phyloP scores from a whole-genome alignment of 2,329 filamentous ascomycete species.

The Nectriaceae sp. region DNA sequence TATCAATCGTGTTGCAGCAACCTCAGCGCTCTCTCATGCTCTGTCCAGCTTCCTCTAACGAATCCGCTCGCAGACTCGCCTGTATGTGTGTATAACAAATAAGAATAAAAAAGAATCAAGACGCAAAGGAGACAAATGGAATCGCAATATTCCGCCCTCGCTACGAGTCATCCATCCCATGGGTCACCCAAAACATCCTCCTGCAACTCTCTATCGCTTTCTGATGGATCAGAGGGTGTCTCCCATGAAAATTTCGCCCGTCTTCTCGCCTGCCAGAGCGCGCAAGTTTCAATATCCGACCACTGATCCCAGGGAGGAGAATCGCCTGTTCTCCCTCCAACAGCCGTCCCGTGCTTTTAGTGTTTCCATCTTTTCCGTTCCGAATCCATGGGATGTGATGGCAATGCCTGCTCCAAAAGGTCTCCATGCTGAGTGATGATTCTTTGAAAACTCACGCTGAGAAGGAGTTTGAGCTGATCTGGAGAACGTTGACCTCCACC shows the following conservation, averaged over 20 bases:
- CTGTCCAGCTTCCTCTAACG: slow-evolving; percentile 18
- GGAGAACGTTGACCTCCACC: slow-evolving; percentile 23
- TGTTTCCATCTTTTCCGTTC: slow-evolving; percentile 31
- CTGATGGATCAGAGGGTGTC: slow-evolving; percentile 9
- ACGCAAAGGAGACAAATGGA: slow-evolving; percentile 33
- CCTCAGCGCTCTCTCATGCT: slow-evolving; percentile 29
- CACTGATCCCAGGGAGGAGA: slow-evolving; percentile 21
- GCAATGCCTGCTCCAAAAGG: slow-evolving; percentile 30
- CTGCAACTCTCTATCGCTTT: slow-evolving; percentile 11
- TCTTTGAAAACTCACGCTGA: slow-evolving; percentile 23
- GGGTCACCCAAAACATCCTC: slow-evolving; percentile 13
- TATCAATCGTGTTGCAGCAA: slow-evolving; percentile 30
- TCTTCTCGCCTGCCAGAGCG: slow-evolving; percentile 16
- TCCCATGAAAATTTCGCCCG: slow-evolving; percentile 10
- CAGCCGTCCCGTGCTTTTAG: slow-evolving; percentile 24
- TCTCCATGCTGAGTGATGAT: slow-evolving; percentile 17
- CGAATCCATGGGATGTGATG: slow-evolving; percentile 35
- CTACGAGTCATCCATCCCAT: slow-evolving; percentile 20
- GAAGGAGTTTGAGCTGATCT: slow-evolving; percentile 23
- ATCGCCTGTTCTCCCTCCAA: slow-evolving; percentile 22
- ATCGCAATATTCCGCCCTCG: slow-evolving; percentile 24
- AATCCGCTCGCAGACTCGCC: slow-evolving; percentile 36
- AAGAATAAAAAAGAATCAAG: slow-evolving; percentile 27
- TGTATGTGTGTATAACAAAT: slow-evolving; percentile 37
- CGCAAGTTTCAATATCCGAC: slow-evolving; percentile 17